Evolutionary conservation across 352 stramenopile genomes (phyloP).

Genomic region (Globisporangium takayamanum): DNA sequence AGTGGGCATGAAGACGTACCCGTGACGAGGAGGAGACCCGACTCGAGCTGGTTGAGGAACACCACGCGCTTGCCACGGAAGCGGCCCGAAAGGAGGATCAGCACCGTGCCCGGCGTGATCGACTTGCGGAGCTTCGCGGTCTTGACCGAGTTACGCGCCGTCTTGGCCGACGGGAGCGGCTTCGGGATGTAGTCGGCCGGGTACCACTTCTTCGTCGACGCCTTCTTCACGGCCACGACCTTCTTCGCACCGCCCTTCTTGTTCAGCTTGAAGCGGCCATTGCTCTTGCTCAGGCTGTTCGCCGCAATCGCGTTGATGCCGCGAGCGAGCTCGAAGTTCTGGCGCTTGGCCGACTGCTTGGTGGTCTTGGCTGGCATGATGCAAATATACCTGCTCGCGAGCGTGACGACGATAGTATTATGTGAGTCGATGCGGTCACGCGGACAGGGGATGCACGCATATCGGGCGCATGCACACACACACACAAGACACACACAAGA

Average conservation of each 20-base stretch:
- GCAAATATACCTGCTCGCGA: slow-evolving; percentile 33
- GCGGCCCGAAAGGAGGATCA: slow-evolving; percentile 96
- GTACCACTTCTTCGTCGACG: slow-evolving; percentile 69
- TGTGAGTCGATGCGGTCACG: not conserved
- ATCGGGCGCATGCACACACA: not conserved
- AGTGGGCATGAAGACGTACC: slow-evolving; percentile 35
- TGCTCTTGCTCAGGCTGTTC: slow-evolving; percentile 57
- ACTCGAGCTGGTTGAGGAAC: slow-evolving; percentile 97
- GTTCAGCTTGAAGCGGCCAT: slow-evolving; percentile 49
- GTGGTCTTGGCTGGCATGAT: slow-evolving; percentile 39
- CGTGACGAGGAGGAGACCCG: slow-evolving; percentile 95
- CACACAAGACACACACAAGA: not conserved
- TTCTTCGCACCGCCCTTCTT: slow-evolving; percentile 68
- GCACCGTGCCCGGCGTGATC: slow-evolving; percentile 96
- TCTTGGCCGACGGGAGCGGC: slow-evolving; percentile 68
- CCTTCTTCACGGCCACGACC: slow-evolving; percentile 37
- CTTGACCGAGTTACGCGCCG: slow-evolving; percentile 79
- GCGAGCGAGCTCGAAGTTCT: slow-evolving; percentile 68
- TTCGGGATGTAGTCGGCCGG: slow-evolving; percentile 73
- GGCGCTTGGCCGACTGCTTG: slow-evolving; percentile 26
- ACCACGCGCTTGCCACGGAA: slow-evolving; percentile 99
- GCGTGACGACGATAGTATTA: not conserved
- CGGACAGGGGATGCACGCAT: not conserved
- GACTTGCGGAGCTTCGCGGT: slow-evolving; percentile 92
- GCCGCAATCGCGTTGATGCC: slow-evolving; percentile 73